phyloP scores from a whole-genome alignment of 768 basidiomycete species.

The Leccinum olivaceopallidum region DNA sequence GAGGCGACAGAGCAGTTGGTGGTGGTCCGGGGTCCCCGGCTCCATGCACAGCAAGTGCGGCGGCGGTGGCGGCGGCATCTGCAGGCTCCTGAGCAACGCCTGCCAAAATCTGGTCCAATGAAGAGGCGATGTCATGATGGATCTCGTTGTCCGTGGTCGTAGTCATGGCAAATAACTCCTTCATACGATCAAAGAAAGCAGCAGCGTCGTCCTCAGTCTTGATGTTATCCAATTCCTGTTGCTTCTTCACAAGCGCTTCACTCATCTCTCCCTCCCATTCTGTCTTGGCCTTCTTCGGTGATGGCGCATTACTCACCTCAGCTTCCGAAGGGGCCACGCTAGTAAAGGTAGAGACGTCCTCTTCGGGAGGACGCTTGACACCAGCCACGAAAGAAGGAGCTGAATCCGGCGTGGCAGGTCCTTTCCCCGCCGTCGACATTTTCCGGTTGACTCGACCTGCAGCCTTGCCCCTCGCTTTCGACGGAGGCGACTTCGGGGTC shows the following conservation, averaged over 20 bases:
- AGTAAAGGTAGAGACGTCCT: slow-evolving; percentile 32
- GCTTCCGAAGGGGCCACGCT: slow-evolving; percentile 35
- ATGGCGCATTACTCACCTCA: slow-evolving; percentile 49
- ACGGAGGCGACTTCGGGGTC: slow-evolving; percentile 70
- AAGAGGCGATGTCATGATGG: slow-evolving; percentile 52
- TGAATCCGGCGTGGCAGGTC: slow-evolving; percentile 38
- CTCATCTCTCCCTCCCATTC: slow-evolving; percentile 68
- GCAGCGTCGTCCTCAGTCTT: slow-evolving; percentile 69
- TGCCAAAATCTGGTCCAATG: slow-evolving; percentile 64
- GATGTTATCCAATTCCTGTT: slow-evolving; percentile 44
- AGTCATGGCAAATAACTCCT: slow-evolving; percentile 58
- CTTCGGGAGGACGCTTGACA: slow-evolving; percentile 37
- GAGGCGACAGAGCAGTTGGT: slow-evolving; percentile 36
- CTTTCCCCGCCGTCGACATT: slow-evolving; percentile 32
- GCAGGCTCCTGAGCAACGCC: slow-evolving; percentile 47
- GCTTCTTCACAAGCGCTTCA: slow-evolving; percentile 45
- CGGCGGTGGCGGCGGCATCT: slow-evolving; percentile 32
- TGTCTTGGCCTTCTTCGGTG: slow-evolving; percentile 70
- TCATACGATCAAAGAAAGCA: slow-evolving; percentile 62
- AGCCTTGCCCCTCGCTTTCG: slow-evolving; percentile 47
- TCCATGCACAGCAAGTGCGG: slow-evolving; percentile 28
- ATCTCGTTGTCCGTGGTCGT: slow-evolving; percentile 40
- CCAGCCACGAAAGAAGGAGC: slow-evolving; percentile 25
- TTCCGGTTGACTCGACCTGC: slow-evolving; percentile 30
- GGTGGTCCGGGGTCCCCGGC: slow-evolving; percentile 32